phyloP scores from a whole-genome alignment of 2,329 filamentous ascomycete genomes.

The Xylariales sp. region DNA sequence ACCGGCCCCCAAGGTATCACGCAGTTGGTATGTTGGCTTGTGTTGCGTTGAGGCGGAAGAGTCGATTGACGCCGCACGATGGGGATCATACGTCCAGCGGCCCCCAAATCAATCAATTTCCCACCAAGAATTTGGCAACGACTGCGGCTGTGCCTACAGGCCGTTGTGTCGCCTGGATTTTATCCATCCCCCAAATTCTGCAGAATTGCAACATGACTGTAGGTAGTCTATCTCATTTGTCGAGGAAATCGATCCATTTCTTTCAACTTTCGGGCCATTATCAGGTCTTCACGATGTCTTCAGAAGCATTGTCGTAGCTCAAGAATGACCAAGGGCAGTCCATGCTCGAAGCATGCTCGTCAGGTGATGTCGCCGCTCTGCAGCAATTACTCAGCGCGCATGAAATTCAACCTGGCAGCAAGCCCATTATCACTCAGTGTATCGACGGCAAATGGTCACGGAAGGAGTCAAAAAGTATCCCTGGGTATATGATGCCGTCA shows the following conservation, averaged over 20 bases:
- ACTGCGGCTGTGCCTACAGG: too few species aligned
- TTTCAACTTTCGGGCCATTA: not conserved
- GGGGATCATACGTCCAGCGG: too few species aligned
- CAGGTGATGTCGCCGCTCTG: not conserved
- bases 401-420: not conserved
- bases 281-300: not conserved
- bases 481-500: not conserved
- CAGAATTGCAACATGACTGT: too few species aligned
- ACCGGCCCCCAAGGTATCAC: too few species aligned
- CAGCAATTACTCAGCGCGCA: not conserved
- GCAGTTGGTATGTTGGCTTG: too few species aligned
- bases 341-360: slow-evolving; percentile 3
- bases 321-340: slow-evolving; percentile 1
- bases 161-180: too few species aligned
- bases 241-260: not conserved
- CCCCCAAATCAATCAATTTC: too few species aligned
- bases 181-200: too few species aligned
- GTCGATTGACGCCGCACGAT: too few species aligned
- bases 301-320: not conserved
- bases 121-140: too few species aligned
- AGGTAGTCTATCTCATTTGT: not conserved
- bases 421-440: slow-evolving; percentile 2
- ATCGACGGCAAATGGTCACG: slow-evolving; percentile 1
- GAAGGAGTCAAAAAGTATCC: not conserved
- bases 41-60: too few species aligned